A percentile compares a stretch with the other conserved stretches of the same genome.
These are phyloP conservation scores for Rhodosorus marinus DNA, from an alignment of 23 red algal genomes.

Conservation along the genomic window DNA sequence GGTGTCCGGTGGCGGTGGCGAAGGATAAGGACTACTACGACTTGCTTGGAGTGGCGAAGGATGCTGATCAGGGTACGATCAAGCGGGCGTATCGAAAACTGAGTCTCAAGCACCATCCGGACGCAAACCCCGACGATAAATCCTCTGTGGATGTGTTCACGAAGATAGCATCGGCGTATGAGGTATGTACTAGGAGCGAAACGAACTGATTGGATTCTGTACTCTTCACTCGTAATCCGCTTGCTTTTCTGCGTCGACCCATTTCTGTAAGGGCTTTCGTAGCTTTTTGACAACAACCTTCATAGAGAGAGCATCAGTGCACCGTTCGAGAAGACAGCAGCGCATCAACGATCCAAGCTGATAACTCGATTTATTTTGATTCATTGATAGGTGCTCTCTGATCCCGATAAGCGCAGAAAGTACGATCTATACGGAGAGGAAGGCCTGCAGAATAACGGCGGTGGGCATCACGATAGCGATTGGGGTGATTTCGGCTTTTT, in stretches of 20 bases:
- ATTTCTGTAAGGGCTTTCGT: too few relatives aligned
- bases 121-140: constrained; percentile 93
- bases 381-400: constrained; percentile 57
- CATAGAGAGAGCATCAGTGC: too few relatives aligned
- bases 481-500: constrained; percentile 18
- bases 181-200: too few relatives aligned
- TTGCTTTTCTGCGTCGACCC: too few relatives aligned
- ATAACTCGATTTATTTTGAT: too few relatives aligned
- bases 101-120: constrained; percentile 82
- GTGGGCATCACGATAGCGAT: constrained; percentile 6
- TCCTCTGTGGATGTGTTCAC: constrained; percentile 75
- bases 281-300: too few relatives aligned
- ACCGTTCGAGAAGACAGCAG: too few relatives aligned
- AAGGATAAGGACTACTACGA: constrained; percentile 90
- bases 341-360: too few relatives aligned
- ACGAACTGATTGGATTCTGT: too few relatives aligned
- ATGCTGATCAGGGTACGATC: constrained; percentile 37
- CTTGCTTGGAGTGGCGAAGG: constrained; percentile 48
- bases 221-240: too few relatives aligned
- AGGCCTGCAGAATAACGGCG: constrained; percentile 25
- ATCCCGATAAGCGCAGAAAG: constrained; percentile 34
- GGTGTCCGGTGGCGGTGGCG: too few relatives aligned
- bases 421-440: constrained; percentile 85
- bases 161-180: constrained; percentile 73
- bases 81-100: constrained; percentile 70